These are phyloP conservation scores for Diaporthe nobilis DNA, from an alignment of 2,329 filamentous ascomycete genomes.

Conservation along the genomic window DNA sequence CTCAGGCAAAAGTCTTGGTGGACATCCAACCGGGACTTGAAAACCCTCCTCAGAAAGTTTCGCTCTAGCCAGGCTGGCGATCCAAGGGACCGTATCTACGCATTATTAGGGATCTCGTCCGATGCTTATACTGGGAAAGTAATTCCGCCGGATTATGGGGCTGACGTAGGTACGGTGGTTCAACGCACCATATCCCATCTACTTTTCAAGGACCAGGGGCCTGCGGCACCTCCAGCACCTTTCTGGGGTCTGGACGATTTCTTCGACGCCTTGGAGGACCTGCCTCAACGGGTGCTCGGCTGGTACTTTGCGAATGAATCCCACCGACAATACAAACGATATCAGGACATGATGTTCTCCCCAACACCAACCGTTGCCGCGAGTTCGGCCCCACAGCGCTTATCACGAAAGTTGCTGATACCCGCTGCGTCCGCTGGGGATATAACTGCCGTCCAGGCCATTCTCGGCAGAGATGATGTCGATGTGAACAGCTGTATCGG, in stretches of 20 bases:
- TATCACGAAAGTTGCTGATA: neutral
- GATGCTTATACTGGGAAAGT: neutral
- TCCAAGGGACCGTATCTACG: slow-evolving; percentile 19
- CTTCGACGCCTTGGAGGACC: slow-evolving; percentile 15
- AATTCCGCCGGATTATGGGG: slow-evolving; percentile 1
- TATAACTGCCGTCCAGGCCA: neutral
- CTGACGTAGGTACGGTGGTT: slow-evolving; percentile 1
- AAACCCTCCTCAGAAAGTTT: neutral
- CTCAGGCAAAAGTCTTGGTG: slow-evolving; percentile 3
- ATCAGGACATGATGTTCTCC: neutral
- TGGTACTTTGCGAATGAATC: slow-evolving; percentile 16
- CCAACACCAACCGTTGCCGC: neutral
- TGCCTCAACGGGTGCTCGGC: slow-evolving; percentile 11
- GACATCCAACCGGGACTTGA: slow-evolving; percentile 4
- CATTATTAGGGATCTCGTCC: slow-evolving; percentile 1
- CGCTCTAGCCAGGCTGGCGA: slow-evolving; percentile 16
- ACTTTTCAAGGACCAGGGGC: neutral
- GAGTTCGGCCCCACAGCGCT: neutral
- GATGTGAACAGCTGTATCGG: neutral
- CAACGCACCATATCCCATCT: slow-evolving; percentile 20
- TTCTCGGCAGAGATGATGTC: neutral
- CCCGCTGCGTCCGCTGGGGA: neutral
- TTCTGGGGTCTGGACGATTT: slow-evolving; percentile 11
- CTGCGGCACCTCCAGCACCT: neutral
- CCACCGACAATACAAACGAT: neutral